These are phyloP conservation scores for Gossypium anomalum DNA, from an alignment of 345 rosid species.

Conservation along the genomic window DNA sequence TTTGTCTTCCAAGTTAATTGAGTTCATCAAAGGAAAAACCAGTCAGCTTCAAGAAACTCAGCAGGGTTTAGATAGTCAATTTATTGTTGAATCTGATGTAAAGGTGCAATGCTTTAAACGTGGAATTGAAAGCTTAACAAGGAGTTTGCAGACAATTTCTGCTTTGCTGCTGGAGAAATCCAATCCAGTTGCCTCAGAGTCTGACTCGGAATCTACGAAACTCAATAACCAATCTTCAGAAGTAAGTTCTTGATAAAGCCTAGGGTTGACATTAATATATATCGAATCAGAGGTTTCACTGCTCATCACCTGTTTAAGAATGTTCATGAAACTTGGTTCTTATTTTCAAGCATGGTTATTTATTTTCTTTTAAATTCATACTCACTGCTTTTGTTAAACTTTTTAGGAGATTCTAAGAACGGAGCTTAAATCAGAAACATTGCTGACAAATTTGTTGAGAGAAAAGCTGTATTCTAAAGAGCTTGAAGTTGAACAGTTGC, in stretches of 20 bases:
- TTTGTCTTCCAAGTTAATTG: slow-evolving; percentile 60
- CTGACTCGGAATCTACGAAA: slow-evolving; percentile 32
- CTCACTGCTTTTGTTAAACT: slow-evolving; percentile 15
- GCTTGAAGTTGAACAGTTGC: slow-evolving; percentile 75
- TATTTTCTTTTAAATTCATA: neutral
- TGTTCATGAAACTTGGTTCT: neutral
- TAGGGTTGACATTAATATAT: neutral
- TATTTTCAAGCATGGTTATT: neutral
- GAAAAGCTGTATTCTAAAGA: slow-evolving; percentile 89
- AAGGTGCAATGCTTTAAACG: slow-evolving; percentile 68
- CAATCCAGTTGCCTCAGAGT: slow-evolving; percentile 36
- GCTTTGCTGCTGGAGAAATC: slow-evolving; percentile 63
- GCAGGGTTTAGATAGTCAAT: slow-evolving; percentile 52
- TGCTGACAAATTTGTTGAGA: slow-evolving; percentile 62
- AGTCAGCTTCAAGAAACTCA: slow-evolving; percentile 43
- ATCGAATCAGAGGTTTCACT: neutral
- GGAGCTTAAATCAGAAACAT: slow-evolving; percentile 68
- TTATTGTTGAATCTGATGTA: slow-evolving; percentile 65
- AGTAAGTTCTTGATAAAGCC: slow-evolving; percentile 37
- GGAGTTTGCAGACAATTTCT: slow-evolving; percentile 69
- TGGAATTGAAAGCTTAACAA: slow-evolving; percentile 60
- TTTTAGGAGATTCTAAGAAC: slow-evolving; percentile 50
- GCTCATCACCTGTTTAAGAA: neutral
- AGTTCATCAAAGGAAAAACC: slow-evolving; percentile 50
- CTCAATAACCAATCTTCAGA: slow-evolving; percentile 42